Evolutionary conservation across 306 rosid genomes (phyloP).

Genomic region (barrel medic (Medicago truncatula)): MtrunA17r5.0-ANR NC_053046.1:41844501-41845000

Average conservation of each 20-base stretch:
- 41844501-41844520: background rate
- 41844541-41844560: slow-evolving; percentile 7
- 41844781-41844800: slow-evolving; percentile 25
- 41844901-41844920: too few relatives aligned
- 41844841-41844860: slow-evolving; percentile 8
- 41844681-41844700: too few relatives aligned
- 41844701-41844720: background rate
- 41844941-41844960: too few relatives aligned
- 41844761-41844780: background rate
- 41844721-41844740: background rate
- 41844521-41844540: slow-evolving; percentile 1
- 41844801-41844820: slow-evolving; percentile 17
- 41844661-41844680: too few relatives aligned
- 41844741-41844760: background rate
- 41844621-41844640: too few relatives aligned
- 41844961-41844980: too few relatives aligned
- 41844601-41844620: too few relatives aligned
- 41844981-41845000: background rate
- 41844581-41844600: too few relatives aligned
- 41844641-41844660: too few relatives aligned
- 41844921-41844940: too few relatives aligned
- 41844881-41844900: background rate
- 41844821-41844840: background rate
- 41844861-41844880: background rate
- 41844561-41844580: too few relatives aligned